phyloP scores from a whole-genome alignment of 2,329 filamentous ascomycete species.

The Arthrobotrys iridis region DNA sequence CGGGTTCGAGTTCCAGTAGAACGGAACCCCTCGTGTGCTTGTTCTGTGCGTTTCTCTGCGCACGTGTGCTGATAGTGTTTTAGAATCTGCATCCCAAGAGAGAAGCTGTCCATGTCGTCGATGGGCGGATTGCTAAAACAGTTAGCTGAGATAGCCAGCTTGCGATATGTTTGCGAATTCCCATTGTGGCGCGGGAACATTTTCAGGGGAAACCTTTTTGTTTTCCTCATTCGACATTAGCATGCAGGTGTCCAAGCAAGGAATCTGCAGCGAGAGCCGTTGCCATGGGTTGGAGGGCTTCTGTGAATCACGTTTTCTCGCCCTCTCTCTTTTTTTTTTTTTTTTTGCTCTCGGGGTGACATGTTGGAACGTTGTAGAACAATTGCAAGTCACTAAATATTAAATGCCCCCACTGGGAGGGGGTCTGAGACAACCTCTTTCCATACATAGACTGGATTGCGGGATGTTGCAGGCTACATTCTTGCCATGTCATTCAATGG shows the following conservation, averaged over 20 bases:
- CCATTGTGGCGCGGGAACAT: conserved; percentile 38
- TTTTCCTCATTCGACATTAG: conserved; percentile 1
- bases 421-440: not conserved
- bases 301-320: conserved; percentile 15
- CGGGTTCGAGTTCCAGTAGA: conserved; percentile 34
- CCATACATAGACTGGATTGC: not conserved
- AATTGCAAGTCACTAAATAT: too few relatives aligned
- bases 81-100: conserved; percentile 34
- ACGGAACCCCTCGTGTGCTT: conserved; percentile 35
- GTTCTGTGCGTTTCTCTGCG: conserved; percentile 11
- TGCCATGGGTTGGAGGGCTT: conserved; percentile 1
- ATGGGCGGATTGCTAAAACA: conserved; percentile 2
- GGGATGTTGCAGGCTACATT: not conserved
- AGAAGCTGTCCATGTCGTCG: not conserved
- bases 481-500: not conserved
- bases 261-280: conserved; percentile 40
- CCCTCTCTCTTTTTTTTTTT: too few relatives aligned
- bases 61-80: conserved; percentile 45
- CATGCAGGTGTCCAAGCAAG: conserved; percentile 34
- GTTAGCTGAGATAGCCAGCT: not conserved
- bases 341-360: not conserved
- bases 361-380: conserved; percentile 17
- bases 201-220: conserved; percentile 18
- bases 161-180: conserved; percentile 43
- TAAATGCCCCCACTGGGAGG: not conserved